These are phyloP conservation scores for Colletotrichum tabaci DNA, from an alignment of 2,329 filamentous ascomycete genomes.

Conservation along the genomic window DNA sequence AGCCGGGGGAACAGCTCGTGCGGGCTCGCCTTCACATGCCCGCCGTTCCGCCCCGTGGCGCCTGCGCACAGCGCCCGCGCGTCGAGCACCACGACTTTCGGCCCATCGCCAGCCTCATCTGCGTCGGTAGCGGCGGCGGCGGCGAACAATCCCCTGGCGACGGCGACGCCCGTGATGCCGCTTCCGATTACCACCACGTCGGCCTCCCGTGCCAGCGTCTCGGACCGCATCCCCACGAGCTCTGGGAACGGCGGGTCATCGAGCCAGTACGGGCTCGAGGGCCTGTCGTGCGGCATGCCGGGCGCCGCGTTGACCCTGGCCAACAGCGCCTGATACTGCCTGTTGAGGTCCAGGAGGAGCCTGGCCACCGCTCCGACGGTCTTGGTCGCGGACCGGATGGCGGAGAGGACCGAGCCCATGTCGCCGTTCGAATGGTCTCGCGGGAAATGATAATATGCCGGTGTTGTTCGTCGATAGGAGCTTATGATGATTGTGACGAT, in stretches of 20 bases:
- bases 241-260: constrained; percentile 59
- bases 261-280: constrained; percentile 64
- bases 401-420: constrained; percentile 55
- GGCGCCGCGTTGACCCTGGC: constrained; percentile 52
- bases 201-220: constrained; percentile 53
- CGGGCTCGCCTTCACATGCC: constrained; percentile 63
- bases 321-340: constrained; percentile 48
- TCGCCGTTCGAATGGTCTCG: not conserved
- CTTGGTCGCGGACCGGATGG: constrained; percentile 44
- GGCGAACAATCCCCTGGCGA: constrained; percentile 50
- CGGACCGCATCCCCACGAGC: constrained; percentile 53
- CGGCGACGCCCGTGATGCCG: constrained; percentile 65
- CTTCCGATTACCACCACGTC: constrained; percentile 70
- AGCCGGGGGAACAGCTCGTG: constrained; percentile 58
- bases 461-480: no score
- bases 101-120: not conserved
- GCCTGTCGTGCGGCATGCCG: constrained; percentile 58
- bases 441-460: no score
- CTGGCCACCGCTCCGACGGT: constrained; percentile 46
- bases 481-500: no score
- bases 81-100: constrained; percentile 63
- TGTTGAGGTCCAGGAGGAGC: constrained; percentile 48
- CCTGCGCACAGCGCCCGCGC: constrained; percentile 65
- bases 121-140: constrained; percentile 42
- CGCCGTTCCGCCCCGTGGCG: constrained; percentile 69